Base-by-base conservation (phyloP, 2,329 filamentous ascomycete species). In the Stemphylium beticola region DNA sequence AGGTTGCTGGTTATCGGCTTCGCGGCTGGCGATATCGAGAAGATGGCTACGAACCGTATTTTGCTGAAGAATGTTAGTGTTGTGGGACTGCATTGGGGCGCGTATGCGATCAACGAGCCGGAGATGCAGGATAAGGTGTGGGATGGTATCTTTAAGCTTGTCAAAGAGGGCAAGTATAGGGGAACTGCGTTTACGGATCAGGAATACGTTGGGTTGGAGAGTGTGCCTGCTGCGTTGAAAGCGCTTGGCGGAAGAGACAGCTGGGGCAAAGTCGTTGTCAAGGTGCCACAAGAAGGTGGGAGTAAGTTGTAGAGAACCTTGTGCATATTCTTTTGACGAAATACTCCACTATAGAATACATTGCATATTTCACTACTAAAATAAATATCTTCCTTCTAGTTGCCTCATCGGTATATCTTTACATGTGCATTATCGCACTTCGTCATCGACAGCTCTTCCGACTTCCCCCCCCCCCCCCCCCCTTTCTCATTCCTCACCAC, bases 251-350 rank as follows among this genome's bases (percentile, higher is more conserved):
- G 86, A 1, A 82, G 93, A 55, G 90, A 89, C 45, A 96, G 92
- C 1, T 98, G 93, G 93, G 93, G 93, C 0, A 98, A 98, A 82
- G 93, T 98, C 0, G 91, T 97, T 1, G 88, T 97, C 17, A 91
- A 91, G 77, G 81, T 98, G 37, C 87, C 89, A 1, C 90, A 92
- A 50, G 71, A 74, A 11, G 70, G 69, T 2, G 64, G 64, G 31
- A 76, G 73, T 36, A 76, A 74, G 64, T 72, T 76, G 8, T 76
- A 61, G 29, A 36, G 38, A 26, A 4, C 24, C 2, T 24, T 4
- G 8, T 7, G 22, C 22, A 24, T 7, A 7, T 24, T 7, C 22
- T 24, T 24, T 24, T 24, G 5, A 24, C 22, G 22, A 24, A 7
- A 24, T 24, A 24, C 22, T 4, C 6, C 22, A n/a, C n/a, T n/a